Base-by-base conservation (phyloP, 306 rosid species). In the Prunus mira region DNA sequence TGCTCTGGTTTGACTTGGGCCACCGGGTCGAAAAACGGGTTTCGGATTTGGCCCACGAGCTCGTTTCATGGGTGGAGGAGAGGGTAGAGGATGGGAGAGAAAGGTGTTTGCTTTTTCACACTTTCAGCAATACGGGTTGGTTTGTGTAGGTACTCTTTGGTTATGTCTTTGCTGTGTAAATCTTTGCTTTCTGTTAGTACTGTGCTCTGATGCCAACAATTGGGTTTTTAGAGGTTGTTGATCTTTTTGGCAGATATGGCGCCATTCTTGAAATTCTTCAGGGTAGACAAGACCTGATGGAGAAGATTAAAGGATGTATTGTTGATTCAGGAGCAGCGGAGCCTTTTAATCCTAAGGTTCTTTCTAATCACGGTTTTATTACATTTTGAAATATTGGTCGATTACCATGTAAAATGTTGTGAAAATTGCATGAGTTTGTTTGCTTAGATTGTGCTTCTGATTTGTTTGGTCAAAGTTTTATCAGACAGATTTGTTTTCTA, bases 111-210 rank as follows among this genome's bases (percentile, higher is more conserved):
- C 76, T 92, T 55, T 92, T 95, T 76, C 98, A 95, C 73, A 83
- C 89, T 74, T 95, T 95, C 71, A 92, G 98, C 87, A 92, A 92
- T 52, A 95, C 97, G 17, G 98, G 98, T 82, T 95, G 97, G 97
- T 84, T 95, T 85, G 88, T 84, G 97, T 94, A 90, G 72, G 94
- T 77, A 77, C 79, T 72, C 85, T 72, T 62, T 49, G 52, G 64
- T 19, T 32, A 24, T 10, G 15, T 14, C 11, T 9, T 15, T 74
- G 71, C 17, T 60, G 27, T 63, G 60, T 2, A 47, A 9, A 14
- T 58, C 47, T 58, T 79, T 51, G 52, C 52, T 62, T 78, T 7
- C 5, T 66, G 68, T 28, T 55, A 2, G 24, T 50, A n/a, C 47
- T 49, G 46, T 65, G 10, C 14, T 61, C 4, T 12, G 2, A 5